Evolutionary conservation across 148 eudicot species (phyloP).

Genomic region (Pharnaceum exiguum): DNA sequence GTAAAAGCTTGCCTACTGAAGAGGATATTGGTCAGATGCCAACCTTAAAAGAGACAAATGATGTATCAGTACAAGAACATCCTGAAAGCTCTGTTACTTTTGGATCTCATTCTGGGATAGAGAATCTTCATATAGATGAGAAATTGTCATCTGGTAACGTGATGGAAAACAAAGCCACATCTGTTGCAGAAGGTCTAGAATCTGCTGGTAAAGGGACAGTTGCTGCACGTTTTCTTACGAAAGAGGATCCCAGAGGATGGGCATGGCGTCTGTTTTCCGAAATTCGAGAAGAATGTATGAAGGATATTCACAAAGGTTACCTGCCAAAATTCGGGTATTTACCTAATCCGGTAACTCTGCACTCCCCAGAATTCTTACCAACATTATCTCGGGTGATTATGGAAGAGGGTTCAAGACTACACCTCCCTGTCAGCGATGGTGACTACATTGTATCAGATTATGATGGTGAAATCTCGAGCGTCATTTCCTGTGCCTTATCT

Average conservation of each 20-base stretch:
- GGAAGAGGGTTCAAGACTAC: constrained; percentile 73
- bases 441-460: constrained; percentile 66
- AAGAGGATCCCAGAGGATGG: constrained; percentile 36
- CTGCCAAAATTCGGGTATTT: constrained; percentile 41
- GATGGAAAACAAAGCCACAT: constrained; percentile 24
- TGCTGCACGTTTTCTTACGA: constrained; percentile 15
- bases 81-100: constrained; percentile 1
- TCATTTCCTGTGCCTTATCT: constrained; percentile 77
- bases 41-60: constrained; percentile 7
- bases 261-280: constrained; percentile 61
- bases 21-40: constrained; percentile 17
- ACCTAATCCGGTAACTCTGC: constrained; percentile 32
- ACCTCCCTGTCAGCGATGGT: constrained; percentile 56
- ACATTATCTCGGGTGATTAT: constrained; percentile 38
- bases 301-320: constrained; percentile 41
- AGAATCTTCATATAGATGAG: constrained; percentile 25
- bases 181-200: constrained; percentile 25
- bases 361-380: constrained; percentile 37
- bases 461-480: constrained; percentile 86
- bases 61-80: constrained; percentile 10
- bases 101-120: constrained; percentile 6
- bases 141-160: constrained; percentile 11
- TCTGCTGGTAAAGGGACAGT: constrained; percentile 16
- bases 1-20: background rate
- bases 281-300: constrained; percentile 49